Percentiles rank a stretch among this genome's conserved stretches.
Evolutionary conservation across 257 asterid genomes (phyloP).

Genomic region (Solanum chilense): DNA sequence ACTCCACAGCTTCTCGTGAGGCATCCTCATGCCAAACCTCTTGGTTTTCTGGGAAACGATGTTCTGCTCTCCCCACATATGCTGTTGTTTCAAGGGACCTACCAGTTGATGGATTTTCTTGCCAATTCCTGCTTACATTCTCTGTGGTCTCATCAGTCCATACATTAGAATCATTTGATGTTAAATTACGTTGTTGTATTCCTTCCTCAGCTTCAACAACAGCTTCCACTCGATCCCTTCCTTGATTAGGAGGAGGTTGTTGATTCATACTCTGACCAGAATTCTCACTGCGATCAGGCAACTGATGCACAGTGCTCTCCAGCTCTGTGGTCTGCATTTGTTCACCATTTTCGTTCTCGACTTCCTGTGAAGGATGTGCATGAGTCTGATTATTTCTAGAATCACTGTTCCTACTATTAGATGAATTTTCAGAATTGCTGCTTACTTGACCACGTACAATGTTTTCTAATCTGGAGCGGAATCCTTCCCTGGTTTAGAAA

Average conservation of each 20-base stretch:
- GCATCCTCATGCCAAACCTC: conserved; percentile 51
- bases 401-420: conserved; percentile 23
- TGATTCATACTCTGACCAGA: conserved; percentile 26
- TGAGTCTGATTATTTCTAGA: conserved; percentile 36
- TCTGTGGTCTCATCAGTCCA: conserved; percentile 26
- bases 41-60: conserved; percentile 27
- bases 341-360: conserved; percentile 33
- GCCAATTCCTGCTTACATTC: conserved; percentile 29
- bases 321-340: conserved; percentile 18
- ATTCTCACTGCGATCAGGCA: conserved; percentile 25
- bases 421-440: conserved; percentile 44
- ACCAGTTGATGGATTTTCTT: conserved; percentile 24
- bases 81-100: conserved; percentile 39
- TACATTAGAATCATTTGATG: conserved; percentile 24
- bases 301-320: conserved; percentile 28
- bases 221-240: conserved; percentile 34
- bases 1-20: conserved; percentile 50
- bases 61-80: conserved; percentile 28
- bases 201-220: conserved; percentile 32
- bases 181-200: conserved; percentile 19
- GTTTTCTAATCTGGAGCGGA: conserved; percentile 72
- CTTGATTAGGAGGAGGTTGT: conserved; percentile 30
- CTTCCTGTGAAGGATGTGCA: conserved; percentile 36
- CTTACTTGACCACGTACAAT: conserved; percentile 68
- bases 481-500: conserved; percentile 66